A percentile compares a stretch with the other conserved stretches of the same genome.
phyloP scores from a whole-genome alignment of 306 rosid genomes.

The Cicer chorassanicum region DNA sequence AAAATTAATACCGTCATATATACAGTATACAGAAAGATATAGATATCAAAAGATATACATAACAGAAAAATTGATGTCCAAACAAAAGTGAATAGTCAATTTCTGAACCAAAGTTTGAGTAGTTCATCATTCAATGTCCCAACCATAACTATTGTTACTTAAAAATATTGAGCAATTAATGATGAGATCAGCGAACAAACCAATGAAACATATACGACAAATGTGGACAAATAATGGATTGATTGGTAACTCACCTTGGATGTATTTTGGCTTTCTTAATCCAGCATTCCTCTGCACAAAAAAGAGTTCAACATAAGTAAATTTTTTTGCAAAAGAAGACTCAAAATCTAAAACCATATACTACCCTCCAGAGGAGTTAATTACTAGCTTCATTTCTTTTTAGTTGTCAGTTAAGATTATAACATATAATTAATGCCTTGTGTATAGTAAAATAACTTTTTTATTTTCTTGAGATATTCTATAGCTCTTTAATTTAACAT shows the following conservation, averaged over 20 bases:
- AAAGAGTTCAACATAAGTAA: constrained; percentile 39
- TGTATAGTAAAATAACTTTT: constrained; percentile 11
- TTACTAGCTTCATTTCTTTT: constrained; percentile 1
- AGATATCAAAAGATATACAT: too few relatives aligned
- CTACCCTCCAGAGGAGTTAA: background rate
- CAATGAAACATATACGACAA: constrained; percentile 1
- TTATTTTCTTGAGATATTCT: background rate
- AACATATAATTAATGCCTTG: constrained; percentile 6
- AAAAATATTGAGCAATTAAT: constrained; percentile 11
- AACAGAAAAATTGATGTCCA: background rate
- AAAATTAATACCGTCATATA: too few relatives aligned
- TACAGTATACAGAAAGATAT: too few relatives aligned
- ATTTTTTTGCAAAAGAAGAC: constrained; percentile 2
- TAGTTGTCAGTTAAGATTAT: constrained; percentile 2
- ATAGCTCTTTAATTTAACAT: constrained; percentile 4
- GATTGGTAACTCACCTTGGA: constrained; percentile 59
- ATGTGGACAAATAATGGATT: constrained; percentile 32
- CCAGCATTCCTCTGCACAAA: constrained; percentile 58
- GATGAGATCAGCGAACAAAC: constrained; percentile 31
- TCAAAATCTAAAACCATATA: background rate
- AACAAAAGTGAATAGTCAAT: constrained; percentile 12
- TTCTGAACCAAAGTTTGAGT: constrained; percentile 5
- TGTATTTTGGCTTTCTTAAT: constrained; percentile 56
- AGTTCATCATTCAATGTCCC: constrained; percentile 9
- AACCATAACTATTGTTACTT: background rate